Conservation (phyloP, 129 eudicot genomes). For the Helianthus annuus region HanXRQr2.0-SUNRISE NC_035446.2:164473915-164474414, state of each 20-base stretch:
- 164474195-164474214: neutral
- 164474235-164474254: neutral
- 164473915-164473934: too few relatives aligned
- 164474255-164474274: neutral
- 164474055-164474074: neutral
- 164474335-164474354: neutral
- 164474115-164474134: neutral
- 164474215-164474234: neutral
- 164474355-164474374: neutral
- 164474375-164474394: neutral
- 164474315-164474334: neutral
- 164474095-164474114: neutral
- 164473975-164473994: too few relatives aligned
- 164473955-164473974: too few relatives aligned
- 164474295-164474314: neutral
- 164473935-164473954: too few relatives aligned
- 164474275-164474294: neutral
- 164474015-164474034: neutral
- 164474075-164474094: neutral
- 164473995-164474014: too few relatives aligned
- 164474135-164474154: neutral
- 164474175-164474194: conserved; percentile 6
- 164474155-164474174: neutral
- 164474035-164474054: neutral
- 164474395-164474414: neutral